These are phyloP conservation scores for Gaeumannomyces tritici DNA, from an alignment of 2,329 filamentous ascomycete species.

Conservation along the genomic window DNA sequence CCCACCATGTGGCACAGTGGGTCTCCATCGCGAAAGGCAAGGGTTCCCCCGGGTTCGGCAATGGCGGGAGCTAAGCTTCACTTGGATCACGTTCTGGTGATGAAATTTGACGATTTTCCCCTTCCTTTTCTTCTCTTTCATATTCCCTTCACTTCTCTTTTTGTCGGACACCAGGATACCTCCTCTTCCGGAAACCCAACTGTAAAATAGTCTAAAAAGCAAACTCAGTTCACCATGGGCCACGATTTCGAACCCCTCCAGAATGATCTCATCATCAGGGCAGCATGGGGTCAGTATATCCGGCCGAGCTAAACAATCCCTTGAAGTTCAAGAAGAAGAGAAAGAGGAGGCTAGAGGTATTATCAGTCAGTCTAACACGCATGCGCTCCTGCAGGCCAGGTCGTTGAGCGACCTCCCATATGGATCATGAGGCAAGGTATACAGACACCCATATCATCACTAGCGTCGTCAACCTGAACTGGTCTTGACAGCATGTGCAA, in stretches of 20 bases:
- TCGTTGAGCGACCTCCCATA: constrained; percentile 85
- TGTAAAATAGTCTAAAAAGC: too few relatives aligned
- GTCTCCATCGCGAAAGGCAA: too few relatives aligned
- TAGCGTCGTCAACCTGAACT: not conserved
- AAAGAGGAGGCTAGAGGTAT: not conserved
- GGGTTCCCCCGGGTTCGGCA: too few relatives aligned
- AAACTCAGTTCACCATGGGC: constrained; percentile 36
- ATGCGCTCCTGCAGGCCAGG: constrained; percentile 52
- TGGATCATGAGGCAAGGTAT: constrained; percentile 99
- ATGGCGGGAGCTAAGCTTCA: too few relatives aligned
- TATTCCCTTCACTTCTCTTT: too few relatives aligned
- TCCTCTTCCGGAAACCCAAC: too few relatives aligned
- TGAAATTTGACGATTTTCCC: too few relatives aligned
- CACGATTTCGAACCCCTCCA: constrained; percentile 72
- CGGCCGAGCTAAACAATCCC: not conserved
- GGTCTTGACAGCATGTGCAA: not conserved
- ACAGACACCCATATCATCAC: constrained; percentile 10
- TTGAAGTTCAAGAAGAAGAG: too few relatives aligned
- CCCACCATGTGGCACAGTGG: too few relatives aligned
- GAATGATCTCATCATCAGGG: constrained; percentile 86
- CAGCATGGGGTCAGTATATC: constrained; percentile 66
- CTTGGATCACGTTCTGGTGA: too few relatives aligned
- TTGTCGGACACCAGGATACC: too few relatives aligned
- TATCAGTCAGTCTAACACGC: constrained; percentile 9
- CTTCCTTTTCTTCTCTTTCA: too few relatives aligned